Base-by-base conservation (phyloP, 2,329 filamentous ascomycete genomes). In the Aspergillus thermomutatus region DNA sequence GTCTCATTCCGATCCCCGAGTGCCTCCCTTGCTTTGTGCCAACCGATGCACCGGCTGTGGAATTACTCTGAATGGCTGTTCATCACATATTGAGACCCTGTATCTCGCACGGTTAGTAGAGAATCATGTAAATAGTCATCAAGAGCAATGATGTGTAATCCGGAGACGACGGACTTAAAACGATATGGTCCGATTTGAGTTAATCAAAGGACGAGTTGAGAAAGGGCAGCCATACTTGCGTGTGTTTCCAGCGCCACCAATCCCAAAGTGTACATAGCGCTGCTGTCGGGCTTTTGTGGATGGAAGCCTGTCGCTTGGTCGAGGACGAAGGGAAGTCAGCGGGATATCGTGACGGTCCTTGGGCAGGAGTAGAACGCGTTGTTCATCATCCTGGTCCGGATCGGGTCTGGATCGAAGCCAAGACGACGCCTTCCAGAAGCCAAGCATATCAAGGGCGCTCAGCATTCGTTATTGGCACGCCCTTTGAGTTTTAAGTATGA, bases 191-290 rank as follows among this genome's bases (percentile, higher is more conserved):
- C 5, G 14, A 37, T 37, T 17, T 17, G 31, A 37, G 31, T 14
- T 5, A 14, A 37, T 17, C 14, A 11, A 17, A 45, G 43, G 14
- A 46, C 19, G 2, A 45, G 11, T 3, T 23, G 19, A 26, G 14
- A 26, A 46, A 11, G 28, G 31, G 9, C 8, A 49, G 31, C 17
- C 31, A 21, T 11, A 60, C 58, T 50, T 60, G 50, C 52, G 53
- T 25, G 50, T 58, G 48, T 60, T 60, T 9, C 53, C 55, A 34
- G 56, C 55, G 10, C 50, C 55, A 2, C 55, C 55, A 31, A 54
- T 56, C 1, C 48, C 47, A 58, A 58, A 55, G 8, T 53, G 50
- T 23, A 58, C 34, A 27, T 52, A 58, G 23, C 55, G 48, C 10
- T 58, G 50, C 21, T 21, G 48, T 50, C 4, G 27, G n/a, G 11